phyloP scores from a whole-genome alignment of 352 stramenopile genomes.

The Thalassiosira ordinaria region DNA sequence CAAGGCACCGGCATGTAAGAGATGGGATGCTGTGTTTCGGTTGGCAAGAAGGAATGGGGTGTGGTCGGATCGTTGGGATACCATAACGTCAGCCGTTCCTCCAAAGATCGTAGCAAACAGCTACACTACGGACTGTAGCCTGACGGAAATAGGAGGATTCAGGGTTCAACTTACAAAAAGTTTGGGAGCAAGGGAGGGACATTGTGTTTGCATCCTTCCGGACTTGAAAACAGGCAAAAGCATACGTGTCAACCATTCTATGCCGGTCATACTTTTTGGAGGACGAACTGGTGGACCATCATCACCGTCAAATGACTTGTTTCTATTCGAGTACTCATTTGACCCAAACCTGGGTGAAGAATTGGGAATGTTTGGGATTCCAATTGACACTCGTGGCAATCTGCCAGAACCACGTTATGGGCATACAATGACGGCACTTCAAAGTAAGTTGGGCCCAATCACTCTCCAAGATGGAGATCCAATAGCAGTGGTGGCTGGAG shows the following conservation, averaged over 20 bases:
- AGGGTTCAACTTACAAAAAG: background rate
- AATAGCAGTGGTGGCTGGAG: conserved; percentile 62
- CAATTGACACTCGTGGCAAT: conserved; percentile 57
- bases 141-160: conserved; percentile 36
- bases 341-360: conserved; percentile 5
- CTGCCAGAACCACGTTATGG: conserved; percentile 70
- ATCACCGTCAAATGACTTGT: conserved; percentile 66
- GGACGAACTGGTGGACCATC: conserved; percentile 64
- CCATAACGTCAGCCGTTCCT: background rate
- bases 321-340: conserved; percentile 43
- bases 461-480: conserved; percentile 13
- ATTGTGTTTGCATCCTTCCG: conserved; percentile 55
- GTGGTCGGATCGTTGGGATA: conserved; percentile 58
- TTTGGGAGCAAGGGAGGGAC: conserved; percentile 63
- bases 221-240: background rate
- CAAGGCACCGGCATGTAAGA: conserved; percentile 13
- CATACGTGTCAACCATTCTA: background rate
- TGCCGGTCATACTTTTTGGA: conserved; percentile 66
- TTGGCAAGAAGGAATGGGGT: conserved; percentile 37
- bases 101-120: background rate
- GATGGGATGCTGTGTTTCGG: conserved; percentile 61
- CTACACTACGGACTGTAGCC: background rate
- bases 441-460: background rate
- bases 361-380: conserved; percentile 25
- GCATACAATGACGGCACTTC: conserved; percentile 71